Evolutionary conservation across 2,329 filamentous ascomycete genomes (phyloP), one percentile per base, ranked within the genome.

Genomic region (Trichothecium roseum): DNA sequence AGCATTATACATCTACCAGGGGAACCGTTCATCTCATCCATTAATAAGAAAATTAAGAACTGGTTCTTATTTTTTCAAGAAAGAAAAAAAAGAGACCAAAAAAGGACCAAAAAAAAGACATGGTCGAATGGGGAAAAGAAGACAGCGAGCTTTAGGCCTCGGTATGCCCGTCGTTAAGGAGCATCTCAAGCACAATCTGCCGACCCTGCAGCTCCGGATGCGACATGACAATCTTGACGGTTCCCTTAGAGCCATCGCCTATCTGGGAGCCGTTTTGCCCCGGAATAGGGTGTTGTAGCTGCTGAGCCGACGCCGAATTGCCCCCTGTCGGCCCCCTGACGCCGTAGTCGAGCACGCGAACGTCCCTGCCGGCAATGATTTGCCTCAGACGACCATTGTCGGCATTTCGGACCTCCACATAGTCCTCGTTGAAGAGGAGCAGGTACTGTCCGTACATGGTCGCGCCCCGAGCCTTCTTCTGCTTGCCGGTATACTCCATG

Each of bases 401-500:
- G 14, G 91, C 91, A 50, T 98, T 96, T 37, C 91, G 77, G 36
- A 98, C 86, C 63, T 98, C 91, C 32, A 98, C 86, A 47, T 96
- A 98, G 57, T 96, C 89, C 16, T 84, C 81, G 55, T 95, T 91
- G 63, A 96, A 94, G 4, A 98, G 74, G 7, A 98, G 68, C 4
- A 98, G 73, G 55, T 94, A 96, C 39, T 87, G 82, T 2, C 87
- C 88, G 48, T 86, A 93, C 63, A 96, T 80, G 42, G 87, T 91
- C 2, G 88, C 88, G 10, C 78, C 77, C 42, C 81, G 80, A 2
- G 91, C 91, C 56, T 74, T 75, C 58, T 75, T 76, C 53, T 75
- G 72, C 50, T 82, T 89, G 45, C 91, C 91, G n/a, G 94, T 91
- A 56, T 96, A 98, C 54, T 96, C 87, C 87, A 98, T 94, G 51